These are phyloP conservation scores for Vicia faba DNA, from an alignment of 306 rosid genomes.

Conservation along the genomic window DNA sequence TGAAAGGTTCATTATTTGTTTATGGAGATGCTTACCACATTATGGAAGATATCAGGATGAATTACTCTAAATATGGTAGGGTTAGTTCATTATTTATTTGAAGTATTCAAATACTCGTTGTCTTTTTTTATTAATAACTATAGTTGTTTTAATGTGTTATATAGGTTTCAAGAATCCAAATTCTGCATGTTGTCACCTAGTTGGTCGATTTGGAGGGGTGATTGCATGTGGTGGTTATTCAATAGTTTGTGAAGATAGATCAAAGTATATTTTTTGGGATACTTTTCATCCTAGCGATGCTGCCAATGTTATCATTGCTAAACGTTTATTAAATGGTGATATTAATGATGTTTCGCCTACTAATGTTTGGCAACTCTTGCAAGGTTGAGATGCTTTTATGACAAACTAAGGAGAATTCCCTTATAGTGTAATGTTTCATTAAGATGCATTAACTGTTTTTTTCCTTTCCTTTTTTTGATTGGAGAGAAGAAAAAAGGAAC, in stretches of 20 bases:
- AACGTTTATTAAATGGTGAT: slow-evolving; percentile 56
- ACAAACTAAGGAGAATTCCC: too few species aligned
- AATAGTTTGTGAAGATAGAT: slow-evolving; percentile 56
- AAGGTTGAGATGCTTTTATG: slow-evolving; percentile 33
- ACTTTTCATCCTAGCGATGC: slow-evolving; percentile 73
- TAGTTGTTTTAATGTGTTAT: neutral
- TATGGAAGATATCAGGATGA: slow-evolving; percentile 29
- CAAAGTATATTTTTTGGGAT: slow-evolving; percentile 74
- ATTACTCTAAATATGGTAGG: slow-evolving; percentile 36
- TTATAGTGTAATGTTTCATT: too few species aligned
- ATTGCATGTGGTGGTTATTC: slow-evolving; percentile 58
- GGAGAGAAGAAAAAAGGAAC: too few species aligned
- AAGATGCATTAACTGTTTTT: too few species aligned
- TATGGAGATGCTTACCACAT: slow-evolving; percentile 57
- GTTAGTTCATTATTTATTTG: neutral
- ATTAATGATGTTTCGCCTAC: slow-evolving; percentile 52
- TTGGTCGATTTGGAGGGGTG: slow-evolving; percentile 67
- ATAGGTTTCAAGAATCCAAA: slow-evolving; percentile 60
- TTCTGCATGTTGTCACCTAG: slow-evolving; percentile 63
- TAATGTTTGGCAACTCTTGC: slow-evolving; percentile 51
- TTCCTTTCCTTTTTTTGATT: too few species aligned
- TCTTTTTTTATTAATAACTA: too few species aligned
- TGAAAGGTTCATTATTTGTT: slow-evolving; percentile 53
- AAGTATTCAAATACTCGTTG: neutral
- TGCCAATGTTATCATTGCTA: slow-evolving; percentile 50